Evolutionary conservation across 169 alveolate genomes (phyloP).

Genomic region (Plasmodium relictum): DNA sequence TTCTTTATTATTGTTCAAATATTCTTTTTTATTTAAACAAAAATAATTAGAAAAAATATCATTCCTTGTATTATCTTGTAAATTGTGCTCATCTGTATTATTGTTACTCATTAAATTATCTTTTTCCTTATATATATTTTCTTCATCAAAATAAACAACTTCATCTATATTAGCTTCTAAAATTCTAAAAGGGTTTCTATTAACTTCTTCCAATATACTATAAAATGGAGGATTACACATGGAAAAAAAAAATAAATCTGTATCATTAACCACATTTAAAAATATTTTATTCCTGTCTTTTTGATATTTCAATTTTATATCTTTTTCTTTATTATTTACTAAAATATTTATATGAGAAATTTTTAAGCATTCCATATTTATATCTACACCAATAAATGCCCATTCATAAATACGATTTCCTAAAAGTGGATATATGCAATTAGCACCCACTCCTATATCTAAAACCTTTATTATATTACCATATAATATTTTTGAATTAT

Average conservation of each 20-base stretch:
- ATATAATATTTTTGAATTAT: conserved; percentile 4
- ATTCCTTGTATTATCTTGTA: neutral
- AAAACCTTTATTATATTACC: conserved; percentile 79
- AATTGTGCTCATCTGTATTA: neutral
- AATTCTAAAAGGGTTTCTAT: conserved; percentile 60
- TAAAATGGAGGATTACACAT: conserved; percentile 69
- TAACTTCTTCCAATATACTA: conserved; percentile 49
- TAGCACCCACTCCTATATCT: conserved; percentile 87
- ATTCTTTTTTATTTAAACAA: neutral
- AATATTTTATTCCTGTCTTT: conserved; percentile 38
- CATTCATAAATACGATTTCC: conserved; percentile 82
- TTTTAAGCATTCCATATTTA: conserved; percentile 53
- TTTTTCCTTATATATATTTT: neutral
- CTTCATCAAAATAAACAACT: conserved; percentile 28
- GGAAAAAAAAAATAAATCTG: conserved; percentile 64
- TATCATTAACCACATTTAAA: conserved; percentile 25
- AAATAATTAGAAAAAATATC: neutral
- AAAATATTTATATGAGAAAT: conserved; percentile 36
- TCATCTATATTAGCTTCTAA: conserved; percentile 49
- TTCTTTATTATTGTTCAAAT: neutral
- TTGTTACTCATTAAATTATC: neutral
- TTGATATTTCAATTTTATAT: conserved; percentile 74
- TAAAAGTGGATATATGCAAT: conserved; percentile 84
- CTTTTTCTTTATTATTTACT: conserved; percentile 46
- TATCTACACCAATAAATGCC: conserved; percentile 80